phyloP scores from a whole-genome alignment of 2,329 filamentous ascomycete species.

The Basipetospora chlamydospora region DNA sequence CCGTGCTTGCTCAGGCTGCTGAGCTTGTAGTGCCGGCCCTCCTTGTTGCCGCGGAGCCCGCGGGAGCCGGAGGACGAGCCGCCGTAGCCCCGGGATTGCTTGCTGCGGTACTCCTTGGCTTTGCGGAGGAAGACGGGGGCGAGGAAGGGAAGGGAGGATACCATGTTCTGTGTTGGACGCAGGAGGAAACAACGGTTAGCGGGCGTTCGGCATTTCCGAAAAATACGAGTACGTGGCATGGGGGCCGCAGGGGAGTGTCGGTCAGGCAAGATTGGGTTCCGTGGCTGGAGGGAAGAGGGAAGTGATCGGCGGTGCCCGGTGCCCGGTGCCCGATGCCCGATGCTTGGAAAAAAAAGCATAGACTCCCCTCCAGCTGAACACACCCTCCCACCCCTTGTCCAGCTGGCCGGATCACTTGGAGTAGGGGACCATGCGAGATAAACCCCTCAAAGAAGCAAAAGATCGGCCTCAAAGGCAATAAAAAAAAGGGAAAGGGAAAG shows the following conservation, averaged over 20 bases:
- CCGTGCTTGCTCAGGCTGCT: conserved; percentile 18
- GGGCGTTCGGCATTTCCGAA: too few relatives aligned
- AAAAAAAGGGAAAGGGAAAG: not conserved
- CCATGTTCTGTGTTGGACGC: conserved; percentile 24
- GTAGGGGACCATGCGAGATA: not conserved
- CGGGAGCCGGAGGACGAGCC: conserved; percentile 15
- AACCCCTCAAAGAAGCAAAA: not conserved
- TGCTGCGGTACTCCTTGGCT: conserved; percentile 25
- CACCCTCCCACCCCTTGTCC: too few relatives aligned
- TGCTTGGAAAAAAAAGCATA: too few relatives aligned
- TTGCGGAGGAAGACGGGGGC: conserved; percentile 27
- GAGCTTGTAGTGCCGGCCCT: conserved; percentile 21
- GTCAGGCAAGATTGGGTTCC: too few relatives aligned
- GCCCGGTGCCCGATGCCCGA: too few relatives aligned
- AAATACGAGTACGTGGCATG: too few relatives aligned
- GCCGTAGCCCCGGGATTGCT: conserved; percentile 18
- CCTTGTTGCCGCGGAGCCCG: conserved; percentile 12
- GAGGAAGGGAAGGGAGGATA: conserved; percentile 30
- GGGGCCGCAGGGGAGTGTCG: too few relatives aligned
- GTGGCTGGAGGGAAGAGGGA: too few relatives aligned
- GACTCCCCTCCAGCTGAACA: too few relatives aligned
- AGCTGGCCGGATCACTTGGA: too few relatives aligned
- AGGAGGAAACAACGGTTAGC: not conserved
- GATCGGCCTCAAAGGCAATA: not conserved
- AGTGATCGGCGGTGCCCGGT: too few relatives aligned